Base-by-base conservation (phyloP, 1,284 basidiomycete genomes). In the Ustilago trichophora region DNA sequence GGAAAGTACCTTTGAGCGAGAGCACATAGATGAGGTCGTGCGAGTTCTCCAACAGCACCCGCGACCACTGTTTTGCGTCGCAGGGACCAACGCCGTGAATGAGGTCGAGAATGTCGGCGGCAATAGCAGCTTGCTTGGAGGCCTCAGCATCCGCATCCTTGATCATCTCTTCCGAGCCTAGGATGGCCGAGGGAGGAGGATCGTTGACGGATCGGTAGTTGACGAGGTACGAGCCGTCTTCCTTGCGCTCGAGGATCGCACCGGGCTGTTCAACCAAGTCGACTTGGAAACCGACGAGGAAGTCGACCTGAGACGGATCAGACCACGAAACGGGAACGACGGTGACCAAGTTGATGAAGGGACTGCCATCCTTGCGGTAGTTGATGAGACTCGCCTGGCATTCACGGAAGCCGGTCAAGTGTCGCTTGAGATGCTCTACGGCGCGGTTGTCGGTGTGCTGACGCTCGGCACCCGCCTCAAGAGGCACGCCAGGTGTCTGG, bases 1-100 rank as follows among this genome's bases (percentile, higher is more conserved):
- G 87, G 83, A 97, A 92, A 8, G 87, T 86, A n/a, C 94, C 94
- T 77, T 96, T 96, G 67, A 97, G 87, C 5, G 91, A 93, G 24
- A 97, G 85, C 34, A 96, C 93, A 76, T 91, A 90, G 25, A 96
- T 85, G 78, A 95, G 91, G 80, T 96, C 92, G 45, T 77, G 68
- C 21, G 75, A 66, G 26, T 80, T 73, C 24, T 77, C 75, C 11
- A 75, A 56, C 13, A 76, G 50, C 32, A 77, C 58, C 11, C 64
- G 65, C 21, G 76, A 73, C 76, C 76, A 78, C 35, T 72, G 72
- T 27, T 64, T 62, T 10, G 72, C 42, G 25, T 76, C 75, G 33
- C 58, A 59, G 25, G 64, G 53, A 10, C 69, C 69, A 4, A 59
- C 59, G 33, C 68, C 66, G 16, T 62, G 55, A 22, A 70, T 58